A percentile compares a stretch with the other conserved stretches of the same genome.
Conservation (phyloP, 345 rosid species). For the Hibiscus tridactylites region DNA sequence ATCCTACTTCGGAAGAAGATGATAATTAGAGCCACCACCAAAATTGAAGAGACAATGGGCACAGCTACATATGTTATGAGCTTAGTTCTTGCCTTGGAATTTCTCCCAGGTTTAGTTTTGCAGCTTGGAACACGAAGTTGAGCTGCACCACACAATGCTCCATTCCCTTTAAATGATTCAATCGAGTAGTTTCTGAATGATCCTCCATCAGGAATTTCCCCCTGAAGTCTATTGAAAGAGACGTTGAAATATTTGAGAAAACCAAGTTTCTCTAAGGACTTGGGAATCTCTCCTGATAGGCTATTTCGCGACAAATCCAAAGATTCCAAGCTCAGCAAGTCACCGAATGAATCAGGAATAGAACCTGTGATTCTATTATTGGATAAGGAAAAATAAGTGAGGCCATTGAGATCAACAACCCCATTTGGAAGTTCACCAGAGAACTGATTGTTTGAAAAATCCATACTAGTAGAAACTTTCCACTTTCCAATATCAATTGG, state of each 20-base stretch:
- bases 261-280: neutral
- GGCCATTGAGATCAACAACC: neutral
- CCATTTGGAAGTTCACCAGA: neutral
- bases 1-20: neutral
- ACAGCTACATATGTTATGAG: neutral
- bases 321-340: neutral
- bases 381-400: neutral
- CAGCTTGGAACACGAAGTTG: neutral
- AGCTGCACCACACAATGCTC: neutral
- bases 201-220: neutral
- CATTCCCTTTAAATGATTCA: neutral
- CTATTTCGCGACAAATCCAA: neutral
- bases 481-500: neutral
- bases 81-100: neutral
- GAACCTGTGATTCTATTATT: neutral
- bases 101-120: neutral
- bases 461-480: neutral
- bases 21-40: neutral
- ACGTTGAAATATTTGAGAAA: neutral
- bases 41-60: neutral
- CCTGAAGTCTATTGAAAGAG: neutral
- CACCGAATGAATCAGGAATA: neutral
- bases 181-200: neutral
- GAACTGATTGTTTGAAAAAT: neutral
- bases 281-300: neutral